Evolutionary conservation across 495 filamentous ascomycete species (phyloP).

Genomic region (Trichoderma asperelloides): DNA sequence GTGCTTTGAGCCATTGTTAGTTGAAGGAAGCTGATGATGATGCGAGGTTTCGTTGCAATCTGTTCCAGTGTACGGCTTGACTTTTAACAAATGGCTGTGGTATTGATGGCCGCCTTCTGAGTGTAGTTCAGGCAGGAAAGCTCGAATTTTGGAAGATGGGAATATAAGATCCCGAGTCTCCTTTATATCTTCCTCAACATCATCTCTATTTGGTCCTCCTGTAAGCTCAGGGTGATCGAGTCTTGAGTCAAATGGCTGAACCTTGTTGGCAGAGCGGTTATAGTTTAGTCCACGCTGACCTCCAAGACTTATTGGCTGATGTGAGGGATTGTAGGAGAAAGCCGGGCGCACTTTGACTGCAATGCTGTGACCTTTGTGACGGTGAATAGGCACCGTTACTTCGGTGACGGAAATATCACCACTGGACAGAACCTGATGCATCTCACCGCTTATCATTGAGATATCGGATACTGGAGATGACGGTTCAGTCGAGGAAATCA

Average conservation of each 20-base stretch:
- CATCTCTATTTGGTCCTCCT: background rate
- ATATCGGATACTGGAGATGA: background rate
- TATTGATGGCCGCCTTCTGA: background rate
- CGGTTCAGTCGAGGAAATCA: background rate
- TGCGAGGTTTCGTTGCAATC: background rate
- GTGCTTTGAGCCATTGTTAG: background rate
- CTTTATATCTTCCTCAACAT: background rate
- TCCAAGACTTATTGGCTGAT: background rate
- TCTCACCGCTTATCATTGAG: background rate
- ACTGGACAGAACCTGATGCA: constrained; percentile 19
- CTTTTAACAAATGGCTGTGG: background rate
- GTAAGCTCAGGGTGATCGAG: background rate
- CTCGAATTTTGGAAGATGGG: background rate
- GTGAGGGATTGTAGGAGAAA: background rate
- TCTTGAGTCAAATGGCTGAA: background rate
- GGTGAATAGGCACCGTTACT: constrained; percentile 23
- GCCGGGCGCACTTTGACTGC: constrained; percentile 27
- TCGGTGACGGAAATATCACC: constrained; percentile 20
- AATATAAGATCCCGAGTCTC: background rate
- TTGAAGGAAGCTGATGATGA: background rate
- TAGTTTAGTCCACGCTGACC: constrained; percentile 2
- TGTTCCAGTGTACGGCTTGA: background rate
- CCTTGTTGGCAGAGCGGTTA: constrained; percentile 1
- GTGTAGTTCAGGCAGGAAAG: background rate
- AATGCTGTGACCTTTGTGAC: constrained; percentile 21